Percentiles rank a stretch among this genome's conserved stretches.
phyloP scores from a whole-genome alignment of 2,329 filamentous ascomycete genomes.

The Macrophomina phaseolina region DNA sequence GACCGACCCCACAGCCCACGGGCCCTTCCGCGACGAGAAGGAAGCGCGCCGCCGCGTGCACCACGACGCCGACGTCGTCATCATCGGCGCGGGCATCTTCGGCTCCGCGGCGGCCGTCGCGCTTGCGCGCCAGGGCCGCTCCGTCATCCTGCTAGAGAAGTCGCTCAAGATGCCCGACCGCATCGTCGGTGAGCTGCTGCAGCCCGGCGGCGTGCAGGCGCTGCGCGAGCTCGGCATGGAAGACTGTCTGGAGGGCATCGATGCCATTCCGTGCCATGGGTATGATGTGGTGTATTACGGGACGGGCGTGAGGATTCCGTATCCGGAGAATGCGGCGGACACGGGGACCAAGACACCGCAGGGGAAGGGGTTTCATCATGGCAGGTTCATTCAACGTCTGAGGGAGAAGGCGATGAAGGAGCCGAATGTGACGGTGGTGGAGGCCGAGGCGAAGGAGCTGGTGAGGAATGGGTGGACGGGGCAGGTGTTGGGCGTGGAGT shows the following conservation, averaged over 20 bases:
- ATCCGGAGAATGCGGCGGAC: constrained; percentile 64
- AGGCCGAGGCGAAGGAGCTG: constrained; percentile 81
- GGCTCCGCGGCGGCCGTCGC: constrained; percentile 86
- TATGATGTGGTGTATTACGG: constrained; percentile 88
- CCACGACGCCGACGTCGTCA: constrained; percentile 79
- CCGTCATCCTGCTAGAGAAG: constrained; percentile 86
- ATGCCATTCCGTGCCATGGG: constrained; percentile 80
- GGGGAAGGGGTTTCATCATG: constrained; percentile 90
- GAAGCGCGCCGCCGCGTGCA: constrained; percentile 54
- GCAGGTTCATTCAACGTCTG: constrained; percentile 85
- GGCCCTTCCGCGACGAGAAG: constrained; percentile 12
- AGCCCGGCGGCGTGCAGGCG: constrained; percentile 86
- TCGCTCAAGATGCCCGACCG: constrained; percentile 92
- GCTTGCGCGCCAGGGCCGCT: constrained; percentile 86
- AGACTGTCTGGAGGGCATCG: constrained; percentile 85
- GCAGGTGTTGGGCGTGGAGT: constrained; percentile 83
- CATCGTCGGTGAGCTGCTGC: constrained; percentile 93
- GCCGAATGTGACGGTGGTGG: constrained; percentile 86
- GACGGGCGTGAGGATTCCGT: constrained; percentile 75
- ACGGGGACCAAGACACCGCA: constrained; percentile 61
- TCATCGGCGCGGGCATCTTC: constrained; percentile 89
- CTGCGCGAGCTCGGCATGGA: constrained; percentile 79
- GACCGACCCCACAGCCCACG: background rate
- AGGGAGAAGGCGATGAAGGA: constrained; percentile 75
- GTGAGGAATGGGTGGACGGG: constrained; percentile 71